Percentiles rank a stretch among this genome's conserved stretches.
Conservation (phyloP, 2,329 filamentous ascomycete species). For the Hypoxylon sp. region DNA sequence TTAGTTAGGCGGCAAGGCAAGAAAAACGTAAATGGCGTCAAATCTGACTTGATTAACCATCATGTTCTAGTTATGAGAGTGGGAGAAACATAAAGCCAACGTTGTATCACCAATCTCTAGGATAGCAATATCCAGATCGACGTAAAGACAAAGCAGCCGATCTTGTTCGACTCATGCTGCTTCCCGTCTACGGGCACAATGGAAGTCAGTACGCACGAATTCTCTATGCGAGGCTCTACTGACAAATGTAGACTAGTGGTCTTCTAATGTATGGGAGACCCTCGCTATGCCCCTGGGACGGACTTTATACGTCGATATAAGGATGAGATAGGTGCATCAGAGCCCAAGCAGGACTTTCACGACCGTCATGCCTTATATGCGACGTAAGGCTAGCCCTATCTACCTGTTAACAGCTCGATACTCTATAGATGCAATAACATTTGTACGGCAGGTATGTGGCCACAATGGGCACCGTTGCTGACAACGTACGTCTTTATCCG, state of each 20-base stretch:
- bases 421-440: conserved; percentile 36
- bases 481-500: conserved; percentile 22
- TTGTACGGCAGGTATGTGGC: conserved; percentile 37
- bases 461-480: conserved; percentile 33
- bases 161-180: conserved; percentile 52
- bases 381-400: conserved; percentile 36
- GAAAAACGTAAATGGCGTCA: conserved; percentile 4
- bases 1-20: conserved; percentile 1
- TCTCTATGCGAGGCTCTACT: background rate
- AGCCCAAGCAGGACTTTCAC: conserved; percentile 53
- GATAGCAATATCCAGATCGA: conserved; percentile 50
- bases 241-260: conserved; percentile 18
- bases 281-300: conserved; percentile 35
- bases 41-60: background rate
- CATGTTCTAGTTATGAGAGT: conserved; percentile 8
- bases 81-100: conserved; percentile 56
- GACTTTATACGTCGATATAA: conserved; percentile 44
- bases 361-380: conserved; percentile 53
- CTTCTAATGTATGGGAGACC: conserved; percentile 43
- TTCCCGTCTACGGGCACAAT: conserved; percentile 55
- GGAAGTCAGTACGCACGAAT: conserved; percentile 45
- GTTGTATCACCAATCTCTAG: conserved; percentile 57
- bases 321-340: conserved; percentile 45
- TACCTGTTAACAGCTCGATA: background rate
- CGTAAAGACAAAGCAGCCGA: conserved; percentile 45